Conservation (phyloP, 2,329 filamentous ascomycete genomes). For the Cercospora sp. region DNA sequence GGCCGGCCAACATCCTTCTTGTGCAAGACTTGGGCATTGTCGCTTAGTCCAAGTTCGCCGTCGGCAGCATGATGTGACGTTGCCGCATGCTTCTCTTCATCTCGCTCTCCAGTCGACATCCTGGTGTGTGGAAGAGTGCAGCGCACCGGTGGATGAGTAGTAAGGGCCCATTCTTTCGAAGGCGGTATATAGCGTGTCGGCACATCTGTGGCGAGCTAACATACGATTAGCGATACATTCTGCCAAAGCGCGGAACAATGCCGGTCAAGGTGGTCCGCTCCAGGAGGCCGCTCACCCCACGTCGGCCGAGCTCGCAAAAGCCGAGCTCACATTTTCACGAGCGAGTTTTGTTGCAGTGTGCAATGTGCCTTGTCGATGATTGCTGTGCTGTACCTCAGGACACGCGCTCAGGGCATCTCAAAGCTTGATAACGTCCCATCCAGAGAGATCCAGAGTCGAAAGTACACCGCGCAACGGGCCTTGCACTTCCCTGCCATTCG, state of each 20-base stretch:
- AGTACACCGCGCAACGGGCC: constrained; percentile 72
- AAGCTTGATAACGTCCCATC: constrained; percentile 61
- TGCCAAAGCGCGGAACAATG: constrained; percentile 15
- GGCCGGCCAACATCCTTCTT: constrained; percentile 45
- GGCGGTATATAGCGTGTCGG: not conserved
- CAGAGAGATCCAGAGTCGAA: constrained; percentile 58
- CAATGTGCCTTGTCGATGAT: not conserved
- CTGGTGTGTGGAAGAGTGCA: not conserved
- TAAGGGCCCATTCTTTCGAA: not conserved
- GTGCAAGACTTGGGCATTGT: constrained; percentile 21
- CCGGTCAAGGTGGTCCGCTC: constrained; percentile 9
- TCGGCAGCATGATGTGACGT: not conserved
- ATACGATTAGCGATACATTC: constrained; percentile 12
- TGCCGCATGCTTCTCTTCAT: constrained; percentile 12
- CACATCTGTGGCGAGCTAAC: not conserved
- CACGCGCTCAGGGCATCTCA: constrained; percentile 36
- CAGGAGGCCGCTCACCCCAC: constrained; percentile 4
- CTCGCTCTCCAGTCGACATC: constrained; percentile 11
- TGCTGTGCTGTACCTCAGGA: not conserved
- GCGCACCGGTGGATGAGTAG: not conserved
- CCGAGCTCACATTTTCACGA: not conserved
- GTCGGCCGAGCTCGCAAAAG: not conserved
- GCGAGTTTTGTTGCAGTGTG: not conserved
- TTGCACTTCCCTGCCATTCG: constrained; percentile 70
- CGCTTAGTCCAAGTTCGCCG: constrained; percentile 15